phyloP scores from a whole-genome alignment of 2,329 filamentous ascomycete genomes.

The Fusarium robinianum region DNA sequence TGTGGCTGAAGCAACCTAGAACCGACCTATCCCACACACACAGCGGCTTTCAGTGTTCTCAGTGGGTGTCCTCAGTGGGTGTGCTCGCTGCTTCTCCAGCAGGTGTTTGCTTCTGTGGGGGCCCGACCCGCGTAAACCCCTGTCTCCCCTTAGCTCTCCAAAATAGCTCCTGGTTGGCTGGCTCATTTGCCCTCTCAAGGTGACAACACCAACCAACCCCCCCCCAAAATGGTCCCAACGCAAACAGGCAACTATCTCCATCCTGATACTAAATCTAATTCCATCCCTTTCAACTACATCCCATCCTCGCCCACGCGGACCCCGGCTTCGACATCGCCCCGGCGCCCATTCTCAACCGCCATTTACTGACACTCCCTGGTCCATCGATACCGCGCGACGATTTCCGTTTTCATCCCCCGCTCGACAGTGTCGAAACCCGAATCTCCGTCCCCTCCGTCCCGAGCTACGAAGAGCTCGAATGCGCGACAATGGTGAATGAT shows the following conservation, averaged over 20 bases:
- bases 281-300: constrained; percentile 16
- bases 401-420: constrained; percentile 10
- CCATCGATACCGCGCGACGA: constrained; percentile 8
- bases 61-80: too few relatives aligned
- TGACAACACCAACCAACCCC: constrained; percentile 34
- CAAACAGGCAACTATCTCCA: constrained; percentile 32
- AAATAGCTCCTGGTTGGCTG: constrained; percentile 34
- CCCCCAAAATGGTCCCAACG: constrained; percentile 31
- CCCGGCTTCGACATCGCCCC: constrained; percentile 13
- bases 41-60: constrained; percentile 4
- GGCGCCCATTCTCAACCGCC: neutral
- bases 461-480: constrained; percentile 36
- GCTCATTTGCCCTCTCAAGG: constrained; percentile 26
- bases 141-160: constrained; percentile 15
- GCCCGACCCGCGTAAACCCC: constrained; percentile 20
- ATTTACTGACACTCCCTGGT: neutral
- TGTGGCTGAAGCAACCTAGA: neutral
- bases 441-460: constrained; percentile 27
- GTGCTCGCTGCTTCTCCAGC: constrained; percentile 24
- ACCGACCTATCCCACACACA: constrained; percentile 7
- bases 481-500: constrained; percentile 38
- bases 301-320: constrained; percentile 11
- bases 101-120: constrained; percentile 28
- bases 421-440: constrained; percentile 19
- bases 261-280: constrained; percentile 24